phyloP scores from a whole-genome alignment of 768 basidiomycete genomes.

The Galerina marginata region DNA sequence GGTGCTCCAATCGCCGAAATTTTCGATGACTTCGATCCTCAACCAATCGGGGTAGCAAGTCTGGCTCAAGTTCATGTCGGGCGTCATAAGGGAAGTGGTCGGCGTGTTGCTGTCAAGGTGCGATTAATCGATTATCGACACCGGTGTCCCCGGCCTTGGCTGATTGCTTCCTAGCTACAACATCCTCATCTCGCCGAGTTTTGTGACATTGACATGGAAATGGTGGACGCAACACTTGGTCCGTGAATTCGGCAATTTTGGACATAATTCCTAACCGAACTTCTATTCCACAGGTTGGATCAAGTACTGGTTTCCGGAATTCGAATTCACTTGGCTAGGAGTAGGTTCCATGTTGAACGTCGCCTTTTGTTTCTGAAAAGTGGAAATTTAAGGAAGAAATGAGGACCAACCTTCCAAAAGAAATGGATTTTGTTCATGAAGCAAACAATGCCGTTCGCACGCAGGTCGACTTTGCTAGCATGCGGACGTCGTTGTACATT shows the following conservation, averaged over 20 bases:
- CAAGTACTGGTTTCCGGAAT: constrained; percentile 93
- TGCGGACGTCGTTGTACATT: constrained; percentile 85
- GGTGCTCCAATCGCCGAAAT: constrained; percentile 72
- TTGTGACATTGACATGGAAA: constrained; percentile 87
- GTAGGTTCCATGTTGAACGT: constrained; percentile 38
- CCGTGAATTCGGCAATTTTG: constrained; percentile 18
- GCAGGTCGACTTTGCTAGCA: constrained; percentile 66
- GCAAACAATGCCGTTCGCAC: constrained; percentile 83
- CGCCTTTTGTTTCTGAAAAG: constrained; percentile 21
- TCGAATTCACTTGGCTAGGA: constrained; percentile 92
- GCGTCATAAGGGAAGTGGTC: constrained; percentile 69
- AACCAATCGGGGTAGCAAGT: constrained; percentile 94
- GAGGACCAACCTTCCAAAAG: constrained; percentile 87
- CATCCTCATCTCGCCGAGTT: constrained; percentile 95
- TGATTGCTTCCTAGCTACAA: constrained; percentile 55
- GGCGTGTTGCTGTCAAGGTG: constrained; percentile 87
- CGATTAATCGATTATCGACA: constrained; percentile 4
- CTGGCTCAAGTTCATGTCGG: constrained; percentile 95
- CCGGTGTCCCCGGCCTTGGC: background rate
- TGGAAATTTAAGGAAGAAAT: constrained; percentile 78
- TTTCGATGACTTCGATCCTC: constrained; percentile 85
- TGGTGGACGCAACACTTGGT: constrained; percentile 79
- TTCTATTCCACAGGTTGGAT: constrained; percentile 65
- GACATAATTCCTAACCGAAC: background rate
- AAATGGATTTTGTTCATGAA: constrained; percentile 95